Base-by-base conservation (phyloP, 305 asterid genomes). In the Andrographis paniculata region DNA sequence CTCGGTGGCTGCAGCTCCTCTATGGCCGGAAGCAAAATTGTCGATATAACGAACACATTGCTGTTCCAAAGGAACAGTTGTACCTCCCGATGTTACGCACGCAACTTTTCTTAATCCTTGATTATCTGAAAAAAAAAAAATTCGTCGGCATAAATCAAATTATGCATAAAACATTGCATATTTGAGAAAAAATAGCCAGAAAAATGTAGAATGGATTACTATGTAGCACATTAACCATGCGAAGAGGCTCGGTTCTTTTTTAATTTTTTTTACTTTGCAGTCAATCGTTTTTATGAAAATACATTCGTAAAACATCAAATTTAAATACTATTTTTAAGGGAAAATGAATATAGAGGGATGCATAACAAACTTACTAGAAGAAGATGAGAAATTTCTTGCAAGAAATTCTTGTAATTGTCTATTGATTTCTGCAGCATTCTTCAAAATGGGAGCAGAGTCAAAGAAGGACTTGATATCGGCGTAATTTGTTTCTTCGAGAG, bases 1-100 rank as follows among this genome's bases (percentile, higher is more conserved):
- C 97, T 88, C 95, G 0, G 95, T 83, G 36, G 97, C 82, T 53
- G 97, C 85, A 58, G 95, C 89, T 75, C 94, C 98, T 73, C 95
- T 71, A 50, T 80, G 87, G 56, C 98, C 95, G 24, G 95, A 89
- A 80, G 88, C 75, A 67, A 89, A 89, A 63, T 89, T 89, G 71
- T 89, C 95, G 39, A 89, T 85, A 53, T 69, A 89, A 51, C 95
- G 95, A 59, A 89, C 98, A 62, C 94, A 85, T 14, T 79, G 74
- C 49, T 68, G 82, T 58, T 89, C 98, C 69, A 89, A 68, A 56
- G 98, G 95, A 62, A 89, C 95, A 9, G 94, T 80, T 50, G 98
- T 89, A 48, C 98, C 94, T 49, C 98, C 95, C 52, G 95, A 85
- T 61, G 98, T 85, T 63, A 89, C 80, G 53, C 93, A 85, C 30